phyloP scores from a whole-genome alignment of 257 asterid genomes.

The Sherardia arvensis region DNA sequence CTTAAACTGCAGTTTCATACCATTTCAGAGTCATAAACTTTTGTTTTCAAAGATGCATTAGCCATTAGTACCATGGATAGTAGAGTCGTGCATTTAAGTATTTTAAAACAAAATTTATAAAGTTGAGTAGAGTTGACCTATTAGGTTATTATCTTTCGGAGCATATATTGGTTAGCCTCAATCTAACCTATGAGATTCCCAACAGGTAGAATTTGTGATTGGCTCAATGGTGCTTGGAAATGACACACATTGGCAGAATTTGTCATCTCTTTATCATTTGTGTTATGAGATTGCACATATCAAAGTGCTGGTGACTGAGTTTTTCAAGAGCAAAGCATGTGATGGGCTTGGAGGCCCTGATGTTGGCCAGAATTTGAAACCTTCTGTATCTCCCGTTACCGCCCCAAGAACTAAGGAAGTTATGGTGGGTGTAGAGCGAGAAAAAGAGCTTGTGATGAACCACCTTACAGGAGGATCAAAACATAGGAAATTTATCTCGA shows the following conservation, averaged over 20 bases:
- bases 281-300: not conserved
- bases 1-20: no score
- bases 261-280: constrained; percentile 11
- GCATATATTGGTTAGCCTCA: not conserved
- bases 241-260: not conserved
- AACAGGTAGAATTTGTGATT: not conserved
- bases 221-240: constrained; percentile 7
- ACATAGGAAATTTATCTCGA: not conserved
- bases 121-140: not conserved
- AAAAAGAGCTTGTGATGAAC: not conserved
- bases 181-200: not conserved
- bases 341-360: not conserved
- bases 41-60: no score
- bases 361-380: not conserved
- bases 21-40: no score
- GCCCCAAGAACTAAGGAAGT: not conserved
- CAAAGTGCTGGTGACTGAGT: not conserved
- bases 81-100: not conserved
- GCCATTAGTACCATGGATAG: no score
- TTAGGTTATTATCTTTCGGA: no score
- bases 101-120: no score
- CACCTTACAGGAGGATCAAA: not conserved
- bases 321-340: no score
- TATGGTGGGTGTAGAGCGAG: not conserved
- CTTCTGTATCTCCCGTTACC: not conserved